Conservation (phyloP, 345 rosid genomes). For the Barbarea vulgaris region DNA sequence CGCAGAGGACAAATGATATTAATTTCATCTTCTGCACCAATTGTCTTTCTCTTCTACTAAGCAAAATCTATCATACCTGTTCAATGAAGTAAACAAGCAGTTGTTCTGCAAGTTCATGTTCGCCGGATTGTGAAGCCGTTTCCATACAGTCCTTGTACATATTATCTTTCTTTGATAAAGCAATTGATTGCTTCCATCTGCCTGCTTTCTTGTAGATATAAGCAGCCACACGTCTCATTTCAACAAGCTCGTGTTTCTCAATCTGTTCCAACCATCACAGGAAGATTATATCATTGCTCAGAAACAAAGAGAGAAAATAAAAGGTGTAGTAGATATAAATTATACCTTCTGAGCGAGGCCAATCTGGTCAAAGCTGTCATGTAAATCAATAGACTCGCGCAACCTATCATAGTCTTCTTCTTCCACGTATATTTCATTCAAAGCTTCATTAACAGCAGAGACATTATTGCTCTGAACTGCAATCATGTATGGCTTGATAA, state of each 20-base stretch:
- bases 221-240: slow-evolving; percentile 99
- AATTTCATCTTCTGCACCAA: slow-evolving; percentile 13
- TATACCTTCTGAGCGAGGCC: slow-evolving; percentile 90
- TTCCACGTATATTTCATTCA: slow-evolving; percentile 88
- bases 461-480: slow-evolving; percentile 96
- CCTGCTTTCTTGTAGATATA: slow-evolving; percentile 98
- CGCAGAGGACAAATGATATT: not conserved
- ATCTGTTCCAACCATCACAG: slow-evolving; percentile 53
- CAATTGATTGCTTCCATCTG: slow-evolving; percentile 98
- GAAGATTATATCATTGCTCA: slow-evolving; percentile 1
- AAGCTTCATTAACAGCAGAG: slow-evolving; percentile 91
- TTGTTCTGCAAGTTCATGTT: slow-evolving; percentile 96
- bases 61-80: slow-evolving; percentile 50
- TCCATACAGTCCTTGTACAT: slow-evolving; percentile 97
- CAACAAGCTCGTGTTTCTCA: slow-evolving; percentile 98
- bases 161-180: slow-evolving; percentile 91
- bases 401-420: slow-evolving; percentile 96
- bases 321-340: not conserved
- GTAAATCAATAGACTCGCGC: slow-evolving; percentile 89
- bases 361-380: slow-evolving; percentile 91
- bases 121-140: slow-evolving; percentile 98
- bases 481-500: slow-evolving; percentile 95
- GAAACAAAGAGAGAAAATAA: not conserved
- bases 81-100: slow-evolving; percentile 92
- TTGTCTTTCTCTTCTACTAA: not conserved